phyloP scores from a whole-genome alignment of 2,329 filamentous ascomycete species.

The Chaetomium strumarium region DNA sequence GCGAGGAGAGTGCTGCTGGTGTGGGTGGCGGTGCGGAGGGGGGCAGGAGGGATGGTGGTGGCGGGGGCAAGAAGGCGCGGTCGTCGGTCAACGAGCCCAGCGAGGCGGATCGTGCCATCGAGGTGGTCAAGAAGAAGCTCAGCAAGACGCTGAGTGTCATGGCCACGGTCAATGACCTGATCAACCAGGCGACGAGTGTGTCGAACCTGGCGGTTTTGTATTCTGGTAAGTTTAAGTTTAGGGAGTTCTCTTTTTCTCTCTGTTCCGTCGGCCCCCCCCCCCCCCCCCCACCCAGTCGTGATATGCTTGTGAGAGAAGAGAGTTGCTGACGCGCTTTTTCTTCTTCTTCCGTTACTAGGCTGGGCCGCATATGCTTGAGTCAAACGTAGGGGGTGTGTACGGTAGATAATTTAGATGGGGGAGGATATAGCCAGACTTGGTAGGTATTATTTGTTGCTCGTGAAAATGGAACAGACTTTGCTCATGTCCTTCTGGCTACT shows the following conservation, averaged over 20 bases:
- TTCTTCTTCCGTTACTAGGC: no score
- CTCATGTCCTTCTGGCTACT: no score
- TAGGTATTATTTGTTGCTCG: no score
- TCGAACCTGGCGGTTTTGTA: slow-evolving; percentile 87
- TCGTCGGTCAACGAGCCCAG: slow-evolving; percentile 50
- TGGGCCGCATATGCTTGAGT: slow-evolving; percentile 43
- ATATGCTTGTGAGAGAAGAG: not conserved
- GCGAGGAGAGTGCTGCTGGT: slow-evolving; percentile 27
- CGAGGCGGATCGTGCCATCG: slow-evolving; percentile 86
- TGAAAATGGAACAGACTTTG: no score
- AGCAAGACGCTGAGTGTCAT: slow-evolving; percentile 89
- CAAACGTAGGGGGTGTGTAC: no score
- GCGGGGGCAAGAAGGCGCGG: slow-evolving; percentile 33
- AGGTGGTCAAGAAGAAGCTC: slow-evolving; percentile 92
- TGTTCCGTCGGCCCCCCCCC: no score
- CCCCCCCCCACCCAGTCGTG: not conserved
- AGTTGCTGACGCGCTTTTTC: slow-evolving; percentile 8
- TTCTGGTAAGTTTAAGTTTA: slow-evolving; percentile 54
- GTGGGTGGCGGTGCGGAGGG: slow-evolving; percentile 27
- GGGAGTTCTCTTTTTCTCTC: no score
- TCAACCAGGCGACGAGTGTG: slow-evolving; percentile 92
- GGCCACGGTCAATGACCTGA: slow-evolving; percentile 93
- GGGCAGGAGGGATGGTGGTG: not conserved
- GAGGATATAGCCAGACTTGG: no score
- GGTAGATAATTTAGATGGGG: not conserved